Conservation (phyloP, 768 basidiomycete genomes). For the Lactarius sanguifluus region DNA sequence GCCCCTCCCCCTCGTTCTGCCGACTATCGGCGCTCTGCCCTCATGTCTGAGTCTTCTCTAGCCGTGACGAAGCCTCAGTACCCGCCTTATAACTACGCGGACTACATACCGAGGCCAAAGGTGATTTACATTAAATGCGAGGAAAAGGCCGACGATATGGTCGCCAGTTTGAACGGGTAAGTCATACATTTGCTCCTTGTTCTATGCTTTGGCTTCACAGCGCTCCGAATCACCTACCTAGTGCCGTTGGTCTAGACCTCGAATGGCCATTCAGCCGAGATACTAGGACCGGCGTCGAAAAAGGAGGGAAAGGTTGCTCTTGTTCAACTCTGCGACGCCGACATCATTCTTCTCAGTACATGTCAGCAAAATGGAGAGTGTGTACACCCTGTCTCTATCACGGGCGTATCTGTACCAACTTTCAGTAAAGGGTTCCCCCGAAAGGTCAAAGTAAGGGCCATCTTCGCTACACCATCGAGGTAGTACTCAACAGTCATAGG, state of each 20-base stretch:
- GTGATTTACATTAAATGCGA: slow-evolving; percentile 44
- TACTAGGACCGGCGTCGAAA: slow-evolving; percentile 30
- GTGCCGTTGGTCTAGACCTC: slow-evolving; percentile 52
- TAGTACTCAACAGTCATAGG: slow-evolving; percentile 34
- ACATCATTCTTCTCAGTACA: slow-evolving; percentile 49
- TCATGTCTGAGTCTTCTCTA: neutral
- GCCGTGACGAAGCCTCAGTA: slow-evolving; percentile 10
- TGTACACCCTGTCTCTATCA: slow-evolving; percentile 13
- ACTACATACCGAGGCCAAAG: slow-evolving; percentile 37
- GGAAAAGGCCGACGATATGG: slow-evolving; percentile 44
- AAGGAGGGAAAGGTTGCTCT: slow-evolving; percentile 43
- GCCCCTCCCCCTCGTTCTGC: neutral
- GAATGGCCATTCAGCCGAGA: slow-evolving; percentile 47
- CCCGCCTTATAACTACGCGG: slow-evolving; percentile 42
- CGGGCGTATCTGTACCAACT: neutral
- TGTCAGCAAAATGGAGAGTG: slow-evolving; percentile 49
- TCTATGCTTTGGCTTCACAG: neutral
- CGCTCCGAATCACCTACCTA: slow-evolving; percentile 26
- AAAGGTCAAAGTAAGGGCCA: slow-evolving; percentile 40
- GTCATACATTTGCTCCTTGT: slow-evolving; percentile 18
- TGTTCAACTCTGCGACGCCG: slow-evolving; percentile 47
- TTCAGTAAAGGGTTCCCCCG: slow-evolving; percentile 42
- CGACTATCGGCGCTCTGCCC: neutral
- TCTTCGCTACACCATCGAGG: neutral
- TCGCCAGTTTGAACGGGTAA: slow-evolving; percentile 41